A percentile compares a stretch with the other conserved stretches of the same genome.
Conservation (phyloP, 2,329 filamentous ascomycete genomes). For the Diaporthe citriasiana region DNA sequence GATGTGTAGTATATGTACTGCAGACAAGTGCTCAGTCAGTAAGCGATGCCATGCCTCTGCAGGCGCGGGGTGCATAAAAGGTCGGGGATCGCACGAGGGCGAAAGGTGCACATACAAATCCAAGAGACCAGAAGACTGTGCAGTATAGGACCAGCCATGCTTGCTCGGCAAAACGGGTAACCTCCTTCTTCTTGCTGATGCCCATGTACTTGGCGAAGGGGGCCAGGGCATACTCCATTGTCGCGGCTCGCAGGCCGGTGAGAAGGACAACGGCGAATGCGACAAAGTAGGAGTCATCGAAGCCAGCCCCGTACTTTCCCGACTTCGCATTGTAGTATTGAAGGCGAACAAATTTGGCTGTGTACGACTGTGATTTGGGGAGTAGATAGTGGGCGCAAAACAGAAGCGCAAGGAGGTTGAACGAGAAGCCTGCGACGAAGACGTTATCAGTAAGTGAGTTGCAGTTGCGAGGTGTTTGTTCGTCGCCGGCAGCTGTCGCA, state of each 20-base stretch:
- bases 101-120: conserved; percentile 74
- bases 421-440: conserved; percentile 75
- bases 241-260: conserved; percentile 85
- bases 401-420: conserved; percentile 88
- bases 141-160: conserved; percentile 93
- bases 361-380: conserved; percentile 82
- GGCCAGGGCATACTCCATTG: conserved; percentile 89
- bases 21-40: conserved; percentile 40
- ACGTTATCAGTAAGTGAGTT: conserved; percentile 34
- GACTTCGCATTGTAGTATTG: conserved; percentile 83
- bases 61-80: no score
- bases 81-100: neutral
- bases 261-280: conserved; percentile 85
- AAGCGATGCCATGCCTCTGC: neutral
- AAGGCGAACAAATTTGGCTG: conserved; percentile 89
- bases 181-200: conserved; percentile 80
- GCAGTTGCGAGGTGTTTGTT: neutral
- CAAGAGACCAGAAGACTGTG: conserved; percentile 83
- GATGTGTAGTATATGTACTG: conserved; percentile 87
- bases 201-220: conserved; percentile 82
- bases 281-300: conserved; percentile 84
- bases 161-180: conserved; percentile 92
- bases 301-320: conserved; percentile 81
- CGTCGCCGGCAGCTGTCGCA: neutral
- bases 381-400: conserved; percentile 86